Evolutionary conservation across 371 early-diverging fungal species (phyloP), one percentile per base, ranked within the genome.

Genomic region (Zancudomyces culisetae): DNA sequence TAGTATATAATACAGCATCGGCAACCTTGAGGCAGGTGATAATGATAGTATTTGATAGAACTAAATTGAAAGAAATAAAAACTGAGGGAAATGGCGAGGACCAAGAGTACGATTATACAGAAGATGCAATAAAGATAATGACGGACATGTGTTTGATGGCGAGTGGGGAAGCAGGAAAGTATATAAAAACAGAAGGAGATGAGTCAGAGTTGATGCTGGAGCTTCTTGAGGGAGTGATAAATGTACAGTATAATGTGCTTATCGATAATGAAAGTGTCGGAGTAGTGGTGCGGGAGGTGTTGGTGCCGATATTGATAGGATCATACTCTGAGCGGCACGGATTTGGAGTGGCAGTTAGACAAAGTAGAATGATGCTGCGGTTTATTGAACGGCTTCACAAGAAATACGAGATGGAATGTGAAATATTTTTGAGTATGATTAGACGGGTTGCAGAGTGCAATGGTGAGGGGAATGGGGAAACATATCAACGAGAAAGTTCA

Each of bases 1-100:
- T 89, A 19, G 90, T 97, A 15, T 80, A 80, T 60, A 90, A 89
- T 56, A 94, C 94, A 6, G 97, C 97, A 18, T 83, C 89, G 2
- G 98, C 95, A 0, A 95, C 91, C 0, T 61, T 97, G 43, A 77
- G 93, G 13, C 98, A 95, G 55, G 62, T 95, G 35, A 85, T 94
- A 12, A 82, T 90, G 1, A 76, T 81, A 46, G 79, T 88, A n/a
- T 97, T 94, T 70, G 98, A 94, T 51, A 87, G 88, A 51, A 86
- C 90, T 2, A 73, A 48, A 70, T 15, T 63, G 69, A 2, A 88
- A 88, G 49, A 83, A 87, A 50, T 53, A 4, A 55, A 54, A 47
- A 54, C 45, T 18, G 51, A 57, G 15, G n/a, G n/a, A n/a, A n/a
- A n/a, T n/a, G 49, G 56, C 30, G 58, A 66, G 42, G 58, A 62